These are phyloP conservation scores for Penicillium sclerotiorum DNA, from an alignment of 2,329 filamentous ascomycete genomes.

Conservation along the genomic window DNA sequence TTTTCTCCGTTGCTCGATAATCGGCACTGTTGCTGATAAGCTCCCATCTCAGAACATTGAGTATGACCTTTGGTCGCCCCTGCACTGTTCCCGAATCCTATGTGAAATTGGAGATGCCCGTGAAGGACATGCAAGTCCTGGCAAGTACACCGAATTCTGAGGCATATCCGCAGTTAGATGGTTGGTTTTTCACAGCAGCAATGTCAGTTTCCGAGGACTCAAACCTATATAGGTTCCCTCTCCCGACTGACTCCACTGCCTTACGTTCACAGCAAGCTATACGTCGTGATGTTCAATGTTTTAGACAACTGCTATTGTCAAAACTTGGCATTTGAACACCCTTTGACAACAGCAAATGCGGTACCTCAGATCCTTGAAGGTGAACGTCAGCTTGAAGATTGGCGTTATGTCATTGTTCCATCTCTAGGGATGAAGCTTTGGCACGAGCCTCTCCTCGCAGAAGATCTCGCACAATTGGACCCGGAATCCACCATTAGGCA, in stretches of 20 bases:
- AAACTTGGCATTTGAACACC: slow-evolving; percentile 44
- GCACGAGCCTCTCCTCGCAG: slow-evolving; percentile 10
- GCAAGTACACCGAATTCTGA: slow-evolving; percentile 8
- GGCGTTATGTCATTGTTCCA: slow-evolving; percentile 8
- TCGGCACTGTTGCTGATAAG: too few species aligned
- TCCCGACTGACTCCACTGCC: too few species aligned
- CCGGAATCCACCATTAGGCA: slow-evolving; percentile 6
- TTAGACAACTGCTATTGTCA: slow-evolving; percentile 48
- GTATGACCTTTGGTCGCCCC: slow-evolving; percentile 57
- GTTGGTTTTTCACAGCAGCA: slow-evolving; percentile 25
- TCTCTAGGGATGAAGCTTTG: slow-evolving; percentile 15
- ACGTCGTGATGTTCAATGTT: slow-evolving; percentile 35
- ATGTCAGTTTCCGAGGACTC: slow-evolving; percentile 21
- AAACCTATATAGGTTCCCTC: too few species aligned
- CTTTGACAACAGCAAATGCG: slow-evolving; percentile 26
- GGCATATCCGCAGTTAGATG: slow-evolving; percentile 7
- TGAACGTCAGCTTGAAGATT: slow-evolving; percentile 16
- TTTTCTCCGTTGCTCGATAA: too few species aligned
- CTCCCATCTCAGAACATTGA: slow-evolving; percentile 49
- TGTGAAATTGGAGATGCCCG: slow-evolving; percentile 43
- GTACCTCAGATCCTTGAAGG: slow-evolving; percentile 38
- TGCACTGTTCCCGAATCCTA: slow-evolving; percentile 50
- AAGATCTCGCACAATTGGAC: slow-evolving; percentile 12
- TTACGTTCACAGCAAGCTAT: slow-evolving; percentile 23
- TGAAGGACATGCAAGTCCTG: slow-evolving; percentile 12